phyloP scores from a whole-genome alignment of 192 early-diverging fungal genomes.

The Gorgonomyces haynaldii region DNA sequence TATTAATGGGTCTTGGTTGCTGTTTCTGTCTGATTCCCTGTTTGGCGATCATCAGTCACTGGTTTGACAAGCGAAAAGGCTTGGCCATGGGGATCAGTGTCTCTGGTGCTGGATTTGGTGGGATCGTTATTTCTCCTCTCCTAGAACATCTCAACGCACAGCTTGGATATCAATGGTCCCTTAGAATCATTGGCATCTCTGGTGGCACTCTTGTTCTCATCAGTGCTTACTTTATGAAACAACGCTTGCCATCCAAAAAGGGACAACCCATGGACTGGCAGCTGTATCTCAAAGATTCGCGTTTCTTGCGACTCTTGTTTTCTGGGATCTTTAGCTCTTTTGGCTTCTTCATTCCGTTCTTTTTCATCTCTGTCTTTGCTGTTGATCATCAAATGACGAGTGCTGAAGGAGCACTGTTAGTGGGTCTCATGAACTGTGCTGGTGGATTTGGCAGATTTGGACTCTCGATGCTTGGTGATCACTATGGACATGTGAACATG shows the following conservation, averaged over 20 bases:
- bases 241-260: constrained; percentile 1
- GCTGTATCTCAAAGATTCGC: neutral
- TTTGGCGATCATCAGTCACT: constrained; percentile 53
- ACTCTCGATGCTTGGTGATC: constrained; percentile 50
- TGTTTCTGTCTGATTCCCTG: constrained; percentile 54
- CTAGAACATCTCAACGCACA: neutral
- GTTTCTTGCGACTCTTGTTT: constrained; percentile 1
- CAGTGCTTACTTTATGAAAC: neutral
- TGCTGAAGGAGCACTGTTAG: constrained; percentile 49
- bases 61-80: constrained; percentile 55
- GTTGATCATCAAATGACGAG: constrained; percentile 46
- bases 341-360: constrained; percentile 12
- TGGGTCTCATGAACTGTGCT: constrained; percentile 61
- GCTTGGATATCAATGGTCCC: neutral
- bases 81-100: constrained; percentile 64
- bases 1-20: constrained; percentile 62
- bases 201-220: neutral
- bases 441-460: constrained; percentile 50
- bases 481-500: constrained; percentile 51
- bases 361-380: constrained; percentile 29
- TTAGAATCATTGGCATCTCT: neutral
- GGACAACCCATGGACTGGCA: neutral
- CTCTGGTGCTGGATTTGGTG: constrained; percentile 53
- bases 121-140: neutral
- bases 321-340: constrained; percentile 29